phyloP scores from a whole-genome alignment of 495 filamentous ascomycete genomes.

The Hypomontagnella monticulosa region DNA sequence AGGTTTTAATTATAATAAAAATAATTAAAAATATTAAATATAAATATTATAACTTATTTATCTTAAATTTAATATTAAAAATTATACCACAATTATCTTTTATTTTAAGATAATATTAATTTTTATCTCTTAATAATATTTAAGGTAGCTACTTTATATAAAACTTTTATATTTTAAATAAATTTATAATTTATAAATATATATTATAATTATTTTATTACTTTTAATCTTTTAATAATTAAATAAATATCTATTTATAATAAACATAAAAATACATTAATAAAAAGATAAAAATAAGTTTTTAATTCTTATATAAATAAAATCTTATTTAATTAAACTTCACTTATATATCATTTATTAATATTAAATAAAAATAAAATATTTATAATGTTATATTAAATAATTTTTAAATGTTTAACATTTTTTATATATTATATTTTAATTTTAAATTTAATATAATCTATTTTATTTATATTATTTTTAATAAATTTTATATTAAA shows the following conservation, averaged over 20 bases:
- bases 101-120: slow-evolving; percentile 12
- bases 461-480: too few species aligned
- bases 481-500: too few species aligned
- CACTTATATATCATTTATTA: slow-evolving; percentile 49
- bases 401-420: slow-evolving; percentile 56
- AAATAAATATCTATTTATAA: slow-evolving; percentile 16
- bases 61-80: slow-evolving; percentile 17
- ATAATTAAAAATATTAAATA: slow-evolving; percentile 8
- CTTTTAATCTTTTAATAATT: background rate
- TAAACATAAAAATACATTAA: slow-evolving; percentile 37
- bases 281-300: too few species aligned
- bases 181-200: slow-evolving; percentile 39
- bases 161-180: too few species aligned
- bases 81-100: slow-evolving; percentile 39
- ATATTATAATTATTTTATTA: background rate
- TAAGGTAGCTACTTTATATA: slow-evolving; percentile 18
- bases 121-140: slow-evolving; percentile 16
- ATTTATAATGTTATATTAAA: slow-evolving; percentile 58
- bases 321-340: slow-evolving; percentile 41
- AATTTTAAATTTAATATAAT: too few species aligned
- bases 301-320: slow-evolving; percentile 41
- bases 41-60: slow-evolving; percentile 21
- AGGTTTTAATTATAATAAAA: background rate
- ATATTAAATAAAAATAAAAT: slow-evolving; percentile 55
- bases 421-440: slow-evolving; percentile 46